Evolutionary conservation across 1,284 basidiomycete species (phyloP).

Genomic region (Earliella scabrosa): DNA sequence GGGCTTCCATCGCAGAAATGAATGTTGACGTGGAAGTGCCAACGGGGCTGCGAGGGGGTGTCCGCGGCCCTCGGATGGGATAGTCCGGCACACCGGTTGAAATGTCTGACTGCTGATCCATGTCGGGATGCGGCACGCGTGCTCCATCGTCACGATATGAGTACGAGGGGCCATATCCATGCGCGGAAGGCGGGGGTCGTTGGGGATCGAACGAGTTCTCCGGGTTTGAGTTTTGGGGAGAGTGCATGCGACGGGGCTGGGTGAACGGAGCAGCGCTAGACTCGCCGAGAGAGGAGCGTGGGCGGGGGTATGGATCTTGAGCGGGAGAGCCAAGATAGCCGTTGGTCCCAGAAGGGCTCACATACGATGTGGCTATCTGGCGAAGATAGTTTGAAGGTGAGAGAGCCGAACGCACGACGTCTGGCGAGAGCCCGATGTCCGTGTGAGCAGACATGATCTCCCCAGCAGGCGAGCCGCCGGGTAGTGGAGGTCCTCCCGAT

Average conservation of each 20-base stretch:
- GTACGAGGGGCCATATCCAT: slow-evolving; percentile 12
- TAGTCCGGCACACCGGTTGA: not conserved
- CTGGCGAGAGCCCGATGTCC: slow-evolving; percentile 14
- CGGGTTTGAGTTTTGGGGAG: slow-evolving; percentile 20
- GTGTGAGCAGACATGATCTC: slow-evolving; percentile 11
- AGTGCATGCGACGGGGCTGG: slow-evolving; percentile 18
- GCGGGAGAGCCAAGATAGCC: slow-evolving; percentile 15
- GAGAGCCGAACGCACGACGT: slow-evolving; percentile 14
- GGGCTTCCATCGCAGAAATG: not conserved
- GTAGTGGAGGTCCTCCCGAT: slow-evolving; percentile 15
- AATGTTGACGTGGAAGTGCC: slow-evolving; percentile 30
- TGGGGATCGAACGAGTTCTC: slow-evolving; percentile 14
- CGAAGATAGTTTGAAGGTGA: slow-evolving; percentile 41
- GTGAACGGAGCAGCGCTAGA: slow-evolving; percentile 6
- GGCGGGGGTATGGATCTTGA: slow-evolving; percentile 26
- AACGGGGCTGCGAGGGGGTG: slow-evolving; percentile 63
- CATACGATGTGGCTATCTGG: slow-evolving; percentile 46
- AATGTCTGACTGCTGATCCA: slow-evolving; percentile 13
- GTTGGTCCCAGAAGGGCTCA: slow-evolving; percentile 7
- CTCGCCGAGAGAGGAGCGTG: slow-evolving; percentile 28
- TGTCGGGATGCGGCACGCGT: slow-evolving; percentile 1
- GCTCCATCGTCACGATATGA: slow-evolving; percentile 7
- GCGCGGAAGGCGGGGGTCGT: slow-evolving; percentile 5
- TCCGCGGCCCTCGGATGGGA: slow-evolving; percentile 17
- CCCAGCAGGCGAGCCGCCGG: slow-evolving; percentile 12